These are phyloP conservation scores for Thalassiosira profunda DNA, from an alignment of 108 stramenopile species.

Conservation along the genomic window DNA sequence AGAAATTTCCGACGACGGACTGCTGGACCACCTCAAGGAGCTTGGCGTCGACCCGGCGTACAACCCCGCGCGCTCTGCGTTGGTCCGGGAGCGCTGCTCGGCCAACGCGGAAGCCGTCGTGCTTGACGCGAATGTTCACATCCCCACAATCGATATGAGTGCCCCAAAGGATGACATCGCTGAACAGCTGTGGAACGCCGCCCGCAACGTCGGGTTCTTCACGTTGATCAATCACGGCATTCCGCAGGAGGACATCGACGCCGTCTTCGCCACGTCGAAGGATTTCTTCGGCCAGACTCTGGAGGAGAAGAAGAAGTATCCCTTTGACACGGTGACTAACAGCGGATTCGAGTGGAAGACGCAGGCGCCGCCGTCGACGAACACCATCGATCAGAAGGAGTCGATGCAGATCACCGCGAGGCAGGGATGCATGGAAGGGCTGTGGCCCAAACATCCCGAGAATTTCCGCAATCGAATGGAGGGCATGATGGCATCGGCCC, in stretches of 20 bases:
- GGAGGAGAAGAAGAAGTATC: slow-evolving; percentile 41
- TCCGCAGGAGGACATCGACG: slow-evolving; percentile 28
- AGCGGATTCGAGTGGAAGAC: slow-evolving; percentile 49
- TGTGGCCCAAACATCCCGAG: slow-evolving; percentile 42
- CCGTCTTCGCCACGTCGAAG: slow-evolving; percentile 24
- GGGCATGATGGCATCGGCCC: slow-evolving; percentile 24
- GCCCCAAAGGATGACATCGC: slow-evolving; percentile 36
- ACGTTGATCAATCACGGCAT: slow-evolving; percentile 53
- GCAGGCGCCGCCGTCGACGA: slow-evolving; percentile 49
- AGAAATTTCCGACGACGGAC: too few species aligned
- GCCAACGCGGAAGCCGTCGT: too few species aligned
- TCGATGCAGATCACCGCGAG: slow-evolving; percentile 57
- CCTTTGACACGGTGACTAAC: slow-evolving; percentile 37
- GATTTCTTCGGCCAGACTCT: slow-evolving; percentile 36
- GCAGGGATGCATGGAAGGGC: slow-evolving; percentile 52
- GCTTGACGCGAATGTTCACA: slow-evolving; percentile 6
- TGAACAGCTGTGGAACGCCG: slow-evolving; percentile 49
- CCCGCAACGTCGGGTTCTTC: slow-evolving; percentile 54
- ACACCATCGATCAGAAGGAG: slow-evolving; percentile 54
- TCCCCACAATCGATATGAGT: slow-evolving; percentile 46
- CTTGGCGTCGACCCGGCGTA: too few species aligned
- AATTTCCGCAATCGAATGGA: slow-evolving; percentile 5
- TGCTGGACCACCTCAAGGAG: too few species aligned
- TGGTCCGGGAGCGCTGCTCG: too few species aligned
- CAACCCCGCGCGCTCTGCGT: too few species aligned